A percentile compares a stretch with the other conserved stretches of the same genome.
Conservation (phyloP, 768 basidiomycete species). For the Calocera cornea region DNA sequence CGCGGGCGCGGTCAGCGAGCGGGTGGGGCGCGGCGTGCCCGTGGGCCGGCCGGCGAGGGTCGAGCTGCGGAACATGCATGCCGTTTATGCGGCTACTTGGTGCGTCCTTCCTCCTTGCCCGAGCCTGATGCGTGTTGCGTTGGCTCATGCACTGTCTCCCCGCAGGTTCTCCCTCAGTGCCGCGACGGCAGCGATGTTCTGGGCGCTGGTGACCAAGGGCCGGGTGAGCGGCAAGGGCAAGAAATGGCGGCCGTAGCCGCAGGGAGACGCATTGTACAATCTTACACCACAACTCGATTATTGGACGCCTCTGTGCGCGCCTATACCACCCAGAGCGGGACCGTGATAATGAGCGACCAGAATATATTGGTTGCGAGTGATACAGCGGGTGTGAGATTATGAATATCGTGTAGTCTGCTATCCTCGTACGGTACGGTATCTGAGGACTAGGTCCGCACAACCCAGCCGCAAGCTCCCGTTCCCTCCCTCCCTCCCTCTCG, state of each 20-base stretch:
- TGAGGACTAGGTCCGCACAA: too few species aligned
- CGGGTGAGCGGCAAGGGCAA: neutral
- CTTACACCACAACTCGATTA: neutral
- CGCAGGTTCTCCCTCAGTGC: constrained; percentile 78
- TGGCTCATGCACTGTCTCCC: too few species aligned
- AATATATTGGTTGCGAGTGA: neutral
- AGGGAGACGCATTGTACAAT: neutral
- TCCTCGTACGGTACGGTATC: too few species aligned
- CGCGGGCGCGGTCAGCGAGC: constrained; percentile 51
- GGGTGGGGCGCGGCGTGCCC: constrained; percentile 59
- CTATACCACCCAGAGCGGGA: too few species aligned
- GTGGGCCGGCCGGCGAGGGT: constrained; percentile 71
- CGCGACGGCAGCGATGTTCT: constrained; percentile 72
- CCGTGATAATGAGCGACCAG: too few species aligned
- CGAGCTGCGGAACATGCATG: constrained; percentile 84
- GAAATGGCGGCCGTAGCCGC: neutral
- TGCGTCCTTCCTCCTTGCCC: constrained; percentile 24
- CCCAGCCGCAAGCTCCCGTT: too few species aligned
- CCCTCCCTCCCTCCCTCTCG: too few species aligned
- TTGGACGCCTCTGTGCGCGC: neutral
- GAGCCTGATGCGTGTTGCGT: constrained; percentile 4
- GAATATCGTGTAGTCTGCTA: neutral
- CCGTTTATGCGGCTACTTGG: constrained; percentile 94
- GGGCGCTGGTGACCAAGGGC: neutral
- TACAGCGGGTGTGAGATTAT: neutral